Evolutionary conservation across 2,329 filamentous ascomycete genomes (phyloP), one percentile per base, ranked within the genome.

Genomic region (Reticulascus tulasneorum): DNA sequence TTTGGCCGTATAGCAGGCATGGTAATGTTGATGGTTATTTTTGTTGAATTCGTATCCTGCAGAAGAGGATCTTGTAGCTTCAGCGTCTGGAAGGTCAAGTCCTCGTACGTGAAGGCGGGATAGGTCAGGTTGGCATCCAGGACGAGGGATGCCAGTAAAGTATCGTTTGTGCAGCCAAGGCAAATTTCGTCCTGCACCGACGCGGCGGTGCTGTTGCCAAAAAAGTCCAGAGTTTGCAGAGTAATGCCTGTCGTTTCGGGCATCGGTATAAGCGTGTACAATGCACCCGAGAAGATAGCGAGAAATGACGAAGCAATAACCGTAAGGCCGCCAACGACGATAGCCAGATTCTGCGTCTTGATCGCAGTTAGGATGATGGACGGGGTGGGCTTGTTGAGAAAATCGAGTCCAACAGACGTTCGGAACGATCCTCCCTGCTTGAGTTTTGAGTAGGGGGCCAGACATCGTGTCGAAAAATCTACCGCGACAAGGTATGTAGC

Each of bases 61-160:
- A 35, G n/a, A 8, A 44, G 16, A 1, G 26, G 35, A 3, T 20
- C 15, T 3, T 37, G 30, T 4, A 47, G 36, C 11, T 32, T 42
- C 13, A 44, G 29, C 17, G 22, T 26, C 20, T 50, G 49, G 35
- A 53, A 52, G 17, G 37, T 46, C 0, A 60, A 45, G 29, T 55
- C 48, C 10, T 56, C 52, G 39, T 54, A 64, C 0, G 63, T 66
- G 28, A 61, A 65, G 0, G 34, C 30, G 0, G 64, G 61, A 16
- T 59, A 66, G 0, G 56, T 50, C 1, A 60, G 42, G 26, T 62
- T 59, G 4, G 48, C 54, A 1, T 51, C 45, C 2, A 66, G 51
- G 4, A 65, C 55, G 4, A 66, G 42, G 0, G 60, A 58, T 1
- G 60, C 53, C 6, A 55, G 42, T 4, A 53, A 40, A 0, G 54